These are phyloP conservation scores for Choiromyces venosus DNA, from an alignment of 495 filamentous ascomycete species.

Conservation along the genomic window DNA sequence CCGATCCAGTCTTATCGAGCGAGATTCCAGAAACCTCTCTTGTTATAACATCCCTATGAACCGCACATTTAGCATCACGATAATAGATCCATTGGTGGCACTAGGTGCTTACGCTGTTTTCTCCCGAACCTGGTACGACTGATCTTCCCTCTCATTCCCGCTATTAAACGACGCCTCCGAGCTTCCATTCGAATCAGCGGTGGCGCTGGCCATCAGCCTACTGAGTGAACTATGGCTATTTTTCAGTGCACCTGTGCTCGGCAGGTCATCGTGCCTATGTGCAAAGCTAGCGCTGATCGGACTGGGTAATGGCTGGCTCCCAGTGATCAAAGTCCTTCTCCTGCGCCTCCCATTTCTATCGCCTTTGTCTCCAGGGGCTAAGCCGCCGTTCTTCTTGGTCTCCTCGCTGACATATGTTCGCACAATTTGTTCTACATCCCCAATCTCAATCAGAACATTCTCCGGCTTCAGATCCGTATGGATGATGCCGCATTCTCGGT, in stretches of 20 bases:
- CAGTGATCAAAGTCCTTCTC: slow-evolving; percentile 89
- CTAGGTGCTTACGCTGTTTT: slow-evolving; percentile 75
- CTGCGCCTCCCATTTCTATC: slow-evolving; percentile 84
- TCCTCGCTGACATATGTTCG: slow-evolving; percentile 90
- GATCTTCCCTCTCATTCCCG: slow-evolving; percentile 54
- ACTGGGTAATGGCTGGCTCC: slow-evolving; percentile 92
- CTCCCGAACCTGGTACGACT: slow-evolving; percentile 76
- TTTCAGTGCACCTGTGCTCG: slow-evolving; percentile 53
- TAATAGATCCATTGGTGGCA: slow-evolving; percentile 16
- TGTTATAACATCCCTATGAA: slow-evolving; percentile 71
- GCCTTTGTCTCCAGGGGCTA: slow-evolving; percentile 57
- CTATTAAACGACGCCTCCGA: slow-evolving; percentile 39
- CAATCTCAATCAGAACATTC: slow-evolving; percentile 98
- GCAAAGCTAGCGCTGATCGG: slow-evolving; percentile 88
- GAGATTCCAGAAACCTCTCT: slow-evolving; percentile 93
- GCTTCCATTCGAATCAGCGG: slow-evolving; percentile 31
- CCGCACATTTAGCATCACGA: slow-evolving; percentile 7
- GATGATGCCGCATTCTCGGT: slow-evolving; percentile 97
- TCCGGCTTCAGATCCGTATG: slow-evolving; percentile 98
- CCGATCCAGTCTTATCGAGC: slow-evolving; percentile 64
- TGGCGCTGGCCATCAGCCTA: slow-evolving; percentile 56
- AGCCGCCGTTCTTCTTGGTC: slow-evolving; percentile 52
- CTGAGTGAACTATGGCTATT: slow-evolving; percentile 68
- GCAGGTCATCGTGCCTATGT: slow-evolving; percentile 47
- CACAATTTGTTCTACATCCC: slow-evolving; percentile 94